Evolutionary conservation across 805 yeast species (phyloP), one percentile per base, ranked within the genome.

Genomic region (Cyberlindnera nakhonratchasimensis): DNA sequence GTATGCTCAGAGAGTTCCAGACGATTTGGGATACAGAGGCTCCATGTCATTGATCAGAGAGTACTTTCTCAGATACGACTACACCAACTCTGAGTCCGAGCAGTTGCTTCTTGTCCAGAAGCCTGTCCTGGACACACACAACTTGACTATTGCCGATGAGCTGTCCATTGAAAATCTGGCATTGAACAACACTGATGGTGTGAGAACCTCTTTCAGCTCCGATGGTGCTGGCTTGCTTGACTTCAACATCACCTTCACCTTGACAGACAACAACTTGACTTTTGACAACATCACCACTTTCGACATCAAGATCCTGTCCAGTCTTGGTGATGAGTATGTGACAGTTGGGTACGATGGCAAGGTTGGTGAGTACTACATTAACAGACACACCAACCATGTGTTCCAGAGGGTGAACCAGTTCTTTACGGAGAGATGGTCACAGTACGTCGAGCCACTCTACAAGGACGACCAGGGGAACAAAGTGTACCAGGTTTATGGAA

Each of bases 1-100:
- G 48, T 69, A 69, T 43, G 57, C 59, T 20, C 56, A 54, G 17
- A 48, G 48, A 14, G 66, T 60, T 16, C 72, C 73, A n/a, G 64
- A 69, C 11, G 46, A 42, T 6, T 51, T 56, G 20, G 45, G 40
- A 8, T 67, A 66, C 66, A 59, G 67, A 39, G 52, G 64, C 16
- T 59, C 69, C 3, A 62, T 66, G 69, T 54, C 70, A 1, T 42
- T 62, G 16, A 59, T 51, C n/a, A 57, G 67, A 40, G 59, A 59
- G 38, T 53, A 55, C 37, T 53, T 61, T 14, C 42, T 63, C 39
- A 53, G 51, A 22, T 51, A 55, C 22, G 57, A 48, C 25, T 39
- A 50, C 12, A 53, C 54, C 10, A 63, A 61, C 45, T 52, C 58
- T 12, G 64, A 59, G 24, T 37, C 48, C 23, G 42, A 47, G 16